These are phyloP conservation scores for Mortierella sp. DNA, from an alignment of 371 early-diverging fungal species.

Conservation along the genomic window DNA sequence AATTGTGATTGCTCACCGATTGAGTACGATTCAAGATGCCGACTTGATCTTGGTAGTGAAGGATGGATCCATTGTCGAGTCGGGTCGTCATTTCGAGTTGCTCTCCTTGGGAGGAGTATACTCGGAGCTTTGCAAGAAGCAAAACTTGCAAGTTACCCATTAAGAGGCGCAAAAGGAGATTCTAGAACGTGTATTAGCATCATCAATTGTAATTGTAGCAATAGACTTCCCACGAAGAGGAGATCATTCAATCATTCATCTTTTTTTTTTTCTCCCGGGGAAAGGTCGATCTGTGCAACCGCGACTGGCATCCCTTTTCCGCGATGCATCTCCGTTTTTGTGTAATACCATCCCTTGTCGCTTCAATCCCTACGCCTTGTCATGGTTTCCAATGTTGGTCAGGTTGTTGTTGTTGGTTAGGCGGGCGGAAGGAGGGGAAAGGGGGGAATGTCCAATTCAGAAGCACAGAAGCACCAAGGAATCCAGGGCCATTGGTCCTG, in stretches of 20 bases:
- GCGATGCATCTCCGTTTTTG: background rate
- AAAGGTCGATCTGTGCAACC: too few species aligned
- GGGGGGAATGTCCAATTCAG: background rate
- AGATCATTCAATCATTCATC: too few species aligned
- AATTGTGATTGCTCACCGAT: slow-evolving; percentile 72
- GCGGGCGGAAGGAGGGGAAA: too few species aligned
- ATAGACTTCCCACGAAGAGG: background rate
- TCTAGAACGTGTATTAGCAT: too few species aligned
- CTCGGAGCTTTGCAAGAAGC: slow-evolving; percentile 49
- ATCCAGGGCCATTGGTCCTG: too few species aligned
- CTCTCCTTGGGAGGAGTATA: slow-evolving; percentile 52
- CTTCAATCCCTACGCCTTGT: too few species aligned
- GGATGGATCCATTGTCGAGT: slow-evolving; percentile 81
- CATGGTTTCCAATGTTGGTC: too few species aligned
- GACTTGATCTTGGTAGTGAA: slow-evolving; percentile 80
- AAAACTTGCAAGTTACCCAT: slow-evolving; percentile 34
- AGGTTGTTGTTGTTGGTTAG: too few species aligned
- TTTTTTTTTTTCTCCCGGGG: too few species aligned
- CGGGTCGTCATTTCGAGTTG: slow-evolving; percentile 81
- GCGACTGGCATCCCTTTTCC: too few species aligned
- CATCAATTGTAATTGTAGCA: background rate
- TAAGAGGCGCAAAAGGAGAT: background rate
- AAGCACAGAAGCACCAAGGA: too few species aligned
- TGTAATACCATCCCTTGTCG: too few species aligned
- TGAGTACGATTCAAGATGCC: slow-evolving; percentile 77